A percentile compares a stretch with the other conserved stretches of the same genome.
phyloP scores from a whole-genome alignment of 2,329 filamentous ascomycete species.

The Alternaria conjuncta region DNA sequence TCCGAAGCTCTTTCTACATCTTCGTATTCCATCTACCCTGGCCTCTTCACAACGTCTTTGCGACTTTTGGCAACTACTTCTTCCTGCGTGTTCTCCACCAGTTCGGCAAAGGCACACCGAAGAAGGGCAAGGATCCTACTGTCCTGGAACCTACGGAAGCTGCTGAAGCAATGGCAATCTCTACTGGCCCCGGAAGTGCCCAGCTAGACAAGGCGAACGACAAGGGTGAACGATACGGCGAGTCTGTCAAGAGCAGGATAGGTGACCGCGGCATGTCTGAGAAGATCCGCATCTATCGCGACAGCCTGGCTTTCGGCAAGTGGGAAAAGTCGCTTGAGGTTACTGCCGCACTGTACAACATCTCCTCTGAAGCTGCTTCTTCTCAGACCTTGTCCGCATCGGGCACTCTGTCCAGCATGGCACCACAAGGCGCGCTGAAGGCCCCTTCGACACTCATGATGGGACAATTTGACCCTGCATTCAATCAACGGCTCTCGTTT shows the following conservation, averaged over 20 bases:
- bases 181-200: conserved; percentile 57
- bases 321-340: conserved; percentile 63
- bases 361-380: conserved; percentile 34
- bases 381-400: conserved; percentile 15
- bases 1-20: conserved; percentile 60
- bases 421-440: conserved; percentile 55
- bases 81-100: conserved; percentile 55
- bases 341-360: conserved; percentile 55
- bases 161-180: conserved; percentile 58
- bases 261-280: conserved; percentile 56
- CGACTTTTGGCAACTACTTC: conserved; percentile 58
- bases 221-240: conserved; percentile 45
- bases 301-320: conserved; percentile 52
- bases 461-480: conserved; percentile 60
- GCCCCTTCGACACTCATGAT: conserved; percentile 62
- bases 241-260: conserved; percentile 50
- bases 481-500: conserved; percentile 57
- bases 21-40: conserved; percentile 61
- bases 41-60: conserved; percentile 52
- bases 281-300: conserved; percentile 62
- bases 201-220: conserved; percentile 47
- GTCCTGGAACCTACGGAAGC: conserved; percentile 30
- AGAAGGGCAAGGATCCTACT: conserved; percentile 8
- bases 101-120: conserved; percentile 43
- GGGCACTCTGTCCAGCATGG: conserved; percentile 52